Evolutionary conservation across 2,329 filamentous ascomycete species (phyloP).

Genomic region (Dendryphion nanum): DNA sequence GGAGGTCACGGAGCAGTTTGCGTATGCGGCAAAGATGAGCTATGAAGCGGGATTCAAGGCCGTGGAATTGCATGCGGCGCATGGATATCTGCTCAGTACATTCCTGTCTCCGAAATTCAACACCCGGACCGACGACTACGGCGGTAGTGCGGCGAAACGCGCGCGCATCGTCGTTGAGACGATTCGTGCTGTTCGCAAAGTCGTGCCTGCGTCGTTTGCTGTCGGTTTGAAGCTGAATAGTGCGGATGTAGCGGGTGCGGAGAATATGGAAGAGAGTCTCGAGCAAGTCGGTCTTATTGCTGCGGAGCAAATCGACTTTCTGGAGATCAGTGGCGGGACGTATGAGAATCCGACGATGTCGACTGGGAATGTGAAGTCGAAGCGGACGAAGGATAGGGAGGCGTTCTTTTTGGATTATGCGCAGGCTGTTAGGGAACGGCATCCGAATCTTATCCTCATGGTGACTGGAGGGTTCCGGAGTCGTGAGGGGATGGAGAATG

Average conservation of each 20-base stretch:
- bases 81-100: conserved; percentile 50
- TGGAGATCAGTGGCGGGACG: conserved; percentile 66
- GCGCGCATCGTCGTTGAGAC: conserved; percentile 48
- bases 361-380: conserved; percentile 1
- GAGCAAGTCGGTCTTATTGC: conserved; percentile 56
- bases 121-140: conserved; percentile 48
- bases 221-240: conserved; percentile 54
- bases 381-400: conserved; percentile 6
- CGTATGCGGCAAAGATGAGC: conserved; percentile 53
- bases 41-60: conserved; percentile 54
- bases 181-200: conserved; percentile 42
- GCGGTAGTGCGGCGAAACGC: conserved; percentile 47
- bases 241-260: conserved; percentile 45
- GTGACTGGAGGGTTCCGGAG: conserved; percentile 58
- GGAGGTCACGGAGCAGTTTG: conserved; percentile 57
- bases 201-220: conserved; percentile 44
- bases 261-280: conserved; percentile 50
- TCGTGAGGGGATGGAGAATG: conserved; percentile 53
- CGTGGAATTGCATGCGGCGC: conserved; percentile 53
- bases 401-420: conserved; percentile 61
- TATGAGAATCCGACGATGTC: conserved; percentile 17
- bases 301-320: conserved; percentile 59
- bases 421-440: conserved; percentile 45
- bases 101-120: conserved; percentile 46
- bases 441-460: conserved; percentile 44